Conservation (phyloP, 352 stramenopile species). For the Phytophthora hibernalis region DNA sequence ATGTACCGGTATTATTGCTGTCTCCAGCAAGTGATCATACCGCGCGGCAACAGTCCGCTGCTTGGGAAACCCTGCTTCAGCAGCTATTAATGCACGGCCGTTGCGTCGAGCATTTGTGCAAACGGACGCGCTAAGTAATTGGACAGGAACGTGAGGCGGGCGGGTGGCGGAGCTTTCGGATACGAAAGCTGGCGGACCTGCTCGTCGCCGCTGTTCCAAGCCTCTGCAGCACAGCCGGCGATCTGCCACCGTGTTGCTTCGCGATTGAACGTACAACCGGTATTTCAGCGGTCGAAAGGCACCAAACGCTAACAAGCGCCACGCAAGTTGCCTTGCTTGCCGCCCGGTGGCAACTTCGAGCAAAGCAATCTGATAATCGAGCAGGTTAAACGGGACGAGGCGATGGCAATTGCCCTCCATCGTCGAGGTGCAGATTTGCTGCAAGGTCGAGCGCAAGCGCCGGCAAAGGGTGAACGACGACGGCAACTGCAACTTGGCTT, state of each 20-base stretch:
- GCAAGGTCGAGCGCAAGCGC: constrained; percentile 1
- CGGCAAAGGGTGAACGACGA: background rate
- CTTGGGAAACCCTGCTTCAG: no score
- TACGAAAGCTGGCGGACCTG: background rate
- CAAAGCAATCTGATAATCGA: constrained; percentile 3
- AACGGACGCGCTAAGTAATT: background rate
- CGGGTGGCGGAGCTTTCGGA: background rate
- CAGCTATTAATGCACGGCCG: no score
- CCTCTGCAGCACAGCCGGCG: background rate
- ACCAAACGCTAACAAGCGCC: background rate
- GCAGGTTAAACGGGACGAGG: no score
- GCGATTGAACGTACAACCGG: background rate
- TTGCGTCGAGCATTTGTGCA: background rate
- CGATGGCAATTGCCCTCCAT: background rate
- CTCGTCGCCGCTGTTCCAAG: background rate
- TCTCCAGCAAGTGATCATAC: background rate
- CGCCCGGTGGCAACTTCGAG: background rate
- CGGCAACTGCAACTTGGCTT: background rate
- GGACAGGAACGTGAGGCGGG: background rate
- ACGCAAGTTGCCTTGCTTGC: background rate
- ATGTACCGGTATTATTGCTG: background rate
- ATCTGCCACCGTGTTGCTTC: background rate
- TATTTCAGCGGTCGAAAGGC: constrained; percentile 24
- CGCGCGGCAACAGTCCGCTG: background rate
- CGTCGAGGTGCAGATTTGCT: constrained; percentile 1